A percentile compares a stretch with the other conserved stretches of the same genome.
Conservation (phyloP, 2,329 filamentous ascomycete genomes). For the Trichoderma brevicompactum region DNA sequence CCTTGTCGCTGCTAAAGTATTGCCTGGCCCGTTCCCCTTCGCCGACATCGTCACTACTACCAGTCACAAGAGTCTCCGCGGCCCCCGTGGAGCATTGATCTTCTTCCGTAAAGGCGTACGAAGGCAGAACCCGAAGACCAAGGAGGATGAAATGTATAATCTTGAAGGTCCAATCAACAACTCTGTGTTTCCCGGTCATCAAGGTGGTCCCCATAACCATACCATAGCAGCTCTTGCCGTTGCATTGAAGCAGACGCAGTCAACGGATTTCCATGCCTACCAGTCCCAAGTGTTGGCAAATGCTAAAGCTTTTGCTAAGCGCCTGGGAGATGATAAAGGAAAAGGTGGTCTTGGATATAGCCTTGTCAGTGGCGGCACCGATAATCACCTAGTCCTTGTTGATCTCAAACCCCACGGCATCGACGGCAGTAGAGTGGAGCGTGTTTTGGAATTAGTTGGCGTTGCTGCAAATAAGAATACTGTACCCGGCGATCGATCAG, state of each 20-base stretch:
- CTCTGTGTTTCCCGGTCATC: slow-evolving; percentile 97
- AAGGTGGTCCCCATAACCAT: slow-evolving; percentile 98
- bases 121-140: slow-evolving; percentile 80
- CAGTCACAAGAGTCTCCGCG: slow-evolving; percentile 95
- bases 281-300: slow-evolving; percentile 90
- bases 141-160: slow-evolving; percentile 84
- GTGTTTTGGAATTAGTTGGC: slow-evolving; percentile 86
- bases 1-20: slow-evolving; percentile 86
- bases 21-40: slow-evolving; percentile 85
- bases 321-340: slow-evolving; percentile 68
- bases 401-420: slow-evolving; percentile 88
- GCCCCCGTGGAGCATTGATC: slow-evolving; percentile 94
- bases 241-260: slow-evolving; percentile 90
- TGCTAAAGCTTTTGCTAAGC: slow-evolving; percentile 79
- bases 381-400: slow-evolving; percentile 93
- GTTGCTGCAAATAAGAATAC: slow-evolving; percentile 99
- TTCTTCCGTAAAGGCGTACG: slow-evolving; percentile 96
- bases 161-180: slow-evolving; percentile 93
- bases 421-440: slow-evolving; percentile 88
- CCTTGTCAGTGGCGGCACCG: slow-evolving; percentile 90
- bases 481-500: slow-evolving; percentile 91
- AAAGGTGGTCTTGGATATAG: slow-evolving; percentile 82
- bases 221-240: slow-evolving; percentile 96
- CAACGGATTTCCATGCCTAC: slow-evolving; percentile 88
- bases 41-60: slow-evolving; percentile 97